Percentiles rank a stretch among this genome's conserved stretches.
Evolutionary conservation across 2,329 filamentous ascomycete species (phyloP).

Genomic region (Neurospora crassa): DNA sequence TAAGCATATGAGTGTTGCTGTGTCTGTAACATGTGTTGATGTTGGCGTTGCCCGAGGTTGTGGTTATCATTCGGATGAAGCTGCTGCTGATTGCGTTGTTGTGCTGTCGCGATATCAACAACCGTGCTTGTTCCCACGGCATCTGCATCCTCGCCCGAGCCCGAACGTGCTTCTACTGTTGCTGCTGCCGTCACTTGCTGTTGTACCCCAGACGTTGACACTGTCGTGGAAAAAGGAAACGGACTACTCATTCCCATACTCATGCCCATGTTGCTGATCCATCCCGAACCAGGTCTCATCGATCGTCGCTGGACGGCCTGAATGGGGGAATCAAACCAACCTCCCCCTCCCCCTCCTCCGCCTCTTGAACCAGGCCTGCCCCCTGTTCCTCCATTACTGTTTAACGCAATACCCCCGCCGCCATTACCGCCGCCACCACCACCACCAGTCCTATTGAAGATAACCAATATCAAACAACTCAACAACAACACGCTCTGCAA

Average conservation of each 20-base stretch:
- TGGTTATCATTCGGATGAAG: not conserved
- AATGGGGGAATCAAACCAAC: not conserved
- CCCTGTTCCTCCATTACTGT: not conserved
- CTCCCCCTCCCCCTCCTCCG: not conserved
- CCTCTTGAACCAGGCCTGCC: not conserved
- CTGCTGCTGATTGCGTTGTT: not conserved
- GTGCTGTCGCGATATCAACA: not conserved
- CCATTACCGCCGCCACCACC: not conserved
- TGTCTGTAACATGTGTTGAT: not conserved
- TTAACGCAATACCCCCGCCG: not conserved
- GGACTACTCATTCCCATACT: not conserved
- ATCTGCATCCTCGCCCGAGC: not conserved
- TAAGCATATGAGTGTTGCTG: constrained; percentile 1
- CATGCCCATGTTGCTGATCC: not conserved
- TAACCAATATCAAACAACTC: constrained; percentile 75
- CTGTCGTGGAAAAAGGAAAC: not conserved
- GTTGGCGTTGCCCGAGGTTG: not conserved
- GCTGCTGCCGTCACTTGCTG: not conserved
- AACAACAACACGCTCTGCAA: constrained; percentile 82
- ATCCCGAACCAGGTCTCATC: not conserved
- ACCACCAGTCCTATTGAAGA: constrained; percentile 56
- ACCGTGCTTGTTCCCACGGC: not conserved
- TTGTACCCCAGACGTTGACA: not conserved
- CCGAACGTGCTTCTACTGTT: not conserved
- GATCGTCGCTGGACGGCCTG: not conserved